Evolutionary conservation across 352 stramenopile genomes (phyloP).

Genomic region (Phytophthora agathidicida): DNA sequence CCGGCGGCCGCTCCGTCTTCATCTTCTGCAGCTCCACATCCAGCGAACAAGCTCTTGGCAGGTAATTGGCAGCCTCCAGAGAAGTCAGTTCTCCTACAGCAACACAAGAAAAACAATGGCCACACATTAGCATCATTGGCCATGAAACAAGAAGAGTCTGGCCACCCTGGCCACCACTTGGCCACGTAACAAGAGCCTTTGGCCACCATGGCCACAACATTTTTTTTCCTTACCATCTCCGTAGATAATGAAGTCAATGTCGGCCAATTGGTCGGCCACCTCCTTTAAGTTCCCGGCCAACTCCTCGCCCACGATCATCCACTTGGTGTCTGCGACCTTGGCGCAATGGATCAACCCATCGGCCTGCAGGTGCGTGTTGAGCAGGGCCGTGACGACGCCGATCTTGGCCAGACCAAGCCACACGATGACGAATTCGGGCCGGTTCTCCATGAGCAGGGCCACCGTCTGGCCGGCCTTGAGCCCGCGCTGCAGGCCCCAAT

Average conservation of each 20-base stretch:
- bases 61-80: slow-evolving; percentile 8
- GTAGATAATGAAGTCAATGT: slow-evolving; percentile 60
- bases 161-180: no score
- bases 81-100: slow-evolving; percentile 24
- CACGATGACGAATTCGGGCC: slow-evolving; percentile 79
- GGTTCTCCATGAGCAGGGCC: slow-evolving; percentile 87
- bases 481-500: slow-evolving; percentile 63
- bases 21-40: slow-evolving; percentile 43
- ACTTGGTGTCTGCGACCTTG: slow-evolving; percentile 60
- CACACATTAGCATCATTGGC: slow-evolving; percentile 1
- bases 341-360: slow-evolving; percentile 81
- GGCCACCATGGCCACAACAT: no score
- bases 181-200: neutral
- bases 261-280: slow-evolving; percentile 39
- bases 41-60: slow-evolving; percentile 52
- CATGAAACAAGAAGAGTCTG: neutral
- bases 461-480: slow-evolving; percentile 70
- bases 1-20: slow-evolving; percentile 29
- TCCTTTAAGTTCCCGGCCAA: slow-evolving; percentile 51
- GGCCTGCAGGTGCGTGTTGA: slow-evolving; percentile 81
- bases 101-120: slow-evolving; percentile 2
- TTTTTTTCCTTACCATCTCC: slow-evolving; percentile 51
- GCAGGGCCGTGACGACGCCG: slow-evolving; percentile 82
- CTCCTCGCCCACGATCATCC: slow-evolving; percentile 75
- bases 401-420: slow-evolving; percentile 89